phyloP scores from a whole-genome alignment of 768 basidiomycete genomes.

The Tricholoma furcatifolium region DNA sequence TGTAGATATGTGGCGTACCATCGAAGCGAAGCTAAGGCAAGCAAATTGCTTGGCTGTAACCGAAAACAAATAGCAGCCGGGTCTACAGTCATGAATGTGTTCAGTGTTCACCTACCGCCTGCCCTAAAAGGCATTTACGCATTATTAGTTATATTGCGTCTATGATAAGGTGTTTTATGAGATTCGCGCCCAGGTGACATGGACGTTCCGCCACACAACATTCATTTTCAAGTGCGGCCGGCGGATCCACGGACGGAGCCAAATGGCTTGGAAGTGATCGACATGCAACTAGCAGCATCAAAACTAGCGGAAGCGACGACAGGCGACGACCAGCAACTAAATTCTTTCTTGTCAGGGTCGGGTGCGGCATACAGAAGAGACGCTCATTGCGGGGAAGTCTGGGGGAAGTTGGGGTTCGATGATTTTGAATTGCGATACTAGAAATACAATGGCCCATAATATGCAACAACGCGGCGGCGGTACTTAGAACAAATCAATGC shows the following conservation, averaged over 20 bases:
- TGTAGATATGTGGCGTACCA: slow-evolving; percentile 15
- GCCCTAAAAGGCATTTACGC: neutral
- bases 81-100: neutral
- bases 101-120: neutral
- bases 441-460: slow-evolving; percentile 12
- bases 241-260: too few species aligned
- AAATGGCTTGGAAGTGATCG: too few species aligned
- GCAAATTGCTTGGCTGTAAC: neutral
- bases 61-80: neutral
- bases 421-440: slow-evolving; percentile 4
- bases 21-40: neutral
- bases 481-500: neutral
- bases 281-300: too few species aligned
- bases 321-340: too few species aligned
- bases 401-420: neutral
- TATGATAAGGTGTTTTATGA: neutral
- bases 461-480: slow-evolving; percentile 1
- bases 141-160: neutral
- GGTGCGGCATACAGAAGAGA: too few species aligned
- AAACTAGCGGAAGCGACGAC: too few species aligned
- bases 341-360: too few species aligned
- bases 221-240: neutral
- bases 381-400: too few species aligned
- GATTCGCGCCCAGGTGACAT: neutral
- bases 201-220: neutral